A percentile compares a stretch with the other conserved stretches of the same genome.
Conservation (phyloP, 2,329 filamentous ascomycete species). For the Cercospora zeina region DNA sequence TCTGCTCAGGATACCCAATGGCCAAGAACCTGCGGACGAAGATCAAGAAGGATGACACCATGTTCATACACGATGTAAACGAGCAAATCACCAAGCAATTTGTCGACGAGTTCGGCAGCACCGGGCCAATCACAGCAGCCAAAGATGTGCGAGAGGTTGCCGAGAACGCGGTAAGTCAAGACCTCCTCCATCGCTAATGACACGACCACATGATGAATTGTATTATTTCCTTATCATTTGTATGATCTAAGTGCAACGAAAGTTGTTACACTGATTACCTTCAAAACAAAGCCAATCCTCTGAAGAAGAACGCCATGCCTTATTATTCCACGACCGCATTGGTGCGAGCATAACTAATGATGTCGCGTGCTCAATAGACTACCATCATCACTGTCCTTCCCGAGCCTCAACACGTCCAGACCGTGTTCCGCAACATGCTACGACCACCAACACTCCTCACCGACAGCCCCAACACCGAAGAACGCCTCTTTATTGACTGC, state of each 20-base stretch:
- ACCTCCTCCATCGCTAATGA: background rate
- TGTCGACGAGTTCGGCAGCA: slow-evolving; percentile 51
- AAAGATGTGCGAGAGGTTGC: slow-evolving; percentile 62
- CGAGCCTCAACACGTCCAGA: slow-evolving; percentile 81
- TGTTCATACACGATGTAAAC: slow-evolving; percentile 68
- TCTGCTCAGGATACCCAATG: slow-evolving; percentile 66
- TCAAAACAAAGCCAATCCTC: slow-evolving; percentile 71
- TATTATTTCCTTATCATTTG: slow-evolving; percentile 49
- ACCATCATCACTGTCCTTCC: slow-evolving; percentile 86
- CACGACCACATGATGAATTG: slow-evolving; percentile 25
- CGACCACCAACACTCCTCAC: slow-evolving; percentile 56
- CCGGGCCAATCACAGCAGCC: slow-evolving; percentile 54
- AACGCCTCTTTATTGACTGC: slow-evolving; percentile 88
- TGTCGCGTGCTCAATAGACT: slow-evolving; percentile 57
- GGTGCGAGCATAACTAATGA: slow-evolving; percentile 4
- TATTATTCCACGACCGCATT: background rate
- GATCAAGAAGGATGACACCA: slow-evolving; percentile 61
- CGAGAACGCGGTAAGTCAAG: slow-evolving; percentile 62
- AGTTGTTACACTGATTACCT: slow-evolving; percentile 62
- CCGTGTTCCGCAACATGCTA: slow-evolving; percentile 77
- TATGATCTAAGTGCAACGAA: slow-evolving; percentile 72
- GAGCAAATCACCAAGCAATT: slow-evolving; percentile 58
- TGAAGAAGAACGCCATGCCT: slow-evolving; percentile 47
- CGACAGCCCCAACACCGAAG: slow-evolving; percentile 49
- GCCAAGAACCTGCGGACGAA: slow-evolving; percentile 69